Base-by-base conservation (phyloP, 176 grass and related monocot species). In the Oryza rufipogon region DNA sequence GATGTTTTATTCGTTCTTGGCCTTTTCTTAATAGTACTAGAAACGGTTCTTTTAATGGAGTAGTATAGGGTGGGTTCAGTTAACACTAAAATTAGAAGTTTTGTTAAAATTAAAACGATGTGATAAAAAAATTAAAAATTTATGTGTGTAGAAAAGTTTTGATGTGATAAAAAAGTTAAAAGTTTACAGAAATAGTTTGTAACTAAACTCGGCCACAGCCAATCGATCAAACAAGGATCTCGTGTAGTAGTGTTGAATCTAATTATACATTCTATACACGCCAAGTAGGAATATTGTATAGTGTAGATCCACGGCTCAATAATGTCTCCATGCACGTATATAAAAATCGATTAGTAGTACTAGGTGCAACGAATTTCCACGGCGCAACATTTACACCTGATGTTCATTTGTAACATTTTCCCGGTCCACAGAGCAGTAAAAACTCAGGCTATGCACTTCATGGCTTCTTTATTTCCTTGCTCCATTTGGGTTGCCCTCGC, bases 1-100 rank as follows among this genome's bases (percentile, higher is more conserved):
- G 87, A 88, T 54, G 70, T 79, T 74, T 80, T 58, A 58, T 75
- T 87, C 78, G 70, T 10, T 66, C 7, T 65, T 9, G 69, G 44
- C 9, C 67, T 85, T n/a, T 52, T 60, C 83, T 49, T 6, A 20
- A 5, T 6, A n/a, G 52, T 67, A 68, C 6, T 28, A 10, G 28
- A 49, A 49, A 5, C 47, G 15, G 47, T 49, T 49, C 13, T 2
- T 49, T 42, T 42, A n/a, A 10, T 32, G 30, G 30, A 32, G 30
- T 32, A 32, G 30, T 8, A 79, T 8, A 79, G 26, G 26, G 26
- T 26, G 26, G 1, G 26, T 26, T 26, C 26, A 26, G 26, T 26
- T 26, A 0, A 26, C 26, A 0, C 26, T 26, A 26, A 26, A 26
- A 26, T 26, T 26, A 26, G 1, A 26, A 26, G 1, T 26, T 26